Base-by-base conservation (phyloP, 176 grass and related monocot species). In the Eragrostis curvula region DNA sequence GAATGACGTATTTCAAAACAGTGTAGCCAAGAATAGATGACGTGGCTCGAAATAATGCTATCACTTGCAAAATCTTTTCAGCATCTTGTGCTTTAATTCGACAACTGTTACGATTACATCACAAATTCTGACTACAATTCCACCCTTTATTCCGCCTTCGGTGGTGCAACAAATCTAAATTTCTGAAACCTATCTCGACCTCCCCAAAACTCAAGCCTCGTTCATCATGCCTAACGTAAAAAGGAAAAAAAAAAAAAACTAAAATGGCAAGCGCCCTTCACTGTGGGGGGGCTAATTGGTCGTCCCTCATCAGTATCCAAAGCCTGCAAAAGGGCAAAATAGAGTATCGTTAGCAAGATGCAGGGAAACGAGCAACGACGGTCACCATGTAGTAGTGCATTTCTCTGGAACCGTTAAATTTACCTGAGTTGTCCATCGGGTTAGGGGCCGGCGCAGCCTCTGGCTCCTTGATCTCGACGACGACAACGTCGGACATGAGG, bases 351-450 rank as follows among this genome's bases (percentile, higher is more conserved):
- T 17, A 83, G 39, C 77, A 70, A 9, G 11, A 51, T 43, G 53
- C 6, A 36, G 32, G 32, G 32, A 25, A 3, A 1, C n/a, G 29
- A 11, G 12, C 2, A 5, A 9, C 13, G 0, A 1, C 7, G 6
- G 7, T 3, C 5, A 0, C n/a, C 61, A 0, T 50, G 41, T 46
- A 7, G 48, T 39, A n/a, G 6, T 16, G 15, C 12, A 11, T 1
- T 25, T 14, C 32, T 36, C 32, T 36, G 4, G 32, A 36, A 4
- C 32, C 4, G 32, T 36, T 2, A 36, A 36, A 84, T 20, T 51
- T 89, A 98, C 96, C 96, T 11, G 96, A 93, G 63, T 86, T 91
- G 59, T 98, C 96, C 96, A 98, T 98, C 2, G 96, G 96, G 81
- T 89, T 98, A 36, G 48, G n/a, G 3, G 71, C 6, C 2, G 95